These are phyloP conservation scores for Scheffersomyces parashehatae DNA, from an alignment of 1,139 yeast genomes.

Conservation along the genomic window DNA sequence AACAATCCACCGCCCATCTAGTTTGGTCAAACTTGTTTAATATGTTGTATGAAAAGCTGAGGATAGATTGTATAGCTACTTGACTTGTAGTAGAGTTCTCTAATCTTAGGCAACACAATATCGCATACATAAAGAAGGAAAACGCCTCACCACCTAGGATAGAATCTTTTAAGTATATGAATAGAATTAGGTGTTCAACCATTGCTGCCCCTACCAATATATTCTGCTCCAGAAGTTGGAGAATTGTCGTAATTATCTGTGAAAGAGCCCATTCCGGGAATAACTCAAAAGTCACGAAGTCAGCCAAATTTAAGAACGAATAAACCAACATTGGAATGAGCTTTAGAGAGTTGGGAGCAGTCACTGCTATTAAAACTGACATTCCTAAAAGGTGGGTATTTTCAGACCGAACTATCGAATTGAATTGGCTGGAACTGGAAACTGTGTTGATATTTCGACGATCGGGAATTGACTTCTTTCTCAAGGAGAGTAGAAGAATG, in stretches of 20 bases:
- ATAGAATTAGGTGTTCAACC: constrained; percentile 35
- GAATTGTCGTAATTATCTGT: constrained; percentile 32
- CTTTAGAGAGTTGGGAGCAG: constrained; percentile 30
- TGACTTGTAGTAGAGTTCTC: constrained; percentile 46
- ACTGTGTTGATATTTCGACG: too few relatives aligned
- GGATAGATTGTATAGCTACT: constrained; percentile 25
- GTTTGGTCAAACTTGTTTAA: constrained; percentile 2
- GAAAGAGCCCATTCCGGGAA: constrained; percentile 33
- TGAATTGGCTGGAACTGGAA: not conserved
- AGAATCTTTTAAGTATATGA: constrained; percentile 32
- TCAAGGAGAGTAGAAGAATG: constrained; percentile 2
- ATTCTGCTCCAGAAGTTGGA: constrained; percentile 34
- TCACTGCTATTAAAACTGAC: constrained; percentile 29
- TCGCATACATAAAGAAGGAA: constrained; percentile 32
- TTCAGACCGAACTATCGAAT: constrained; percentile 42
- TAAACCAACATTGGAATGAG: constrained; percentile 47
- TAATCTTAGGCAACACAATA: constrained; percentile 40
- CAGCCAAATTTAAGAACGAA: constrained; percentile 44
- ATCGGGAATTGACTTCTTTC: too few relatives aligned
- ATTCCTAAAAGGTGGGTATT: constrained; percentile 45
- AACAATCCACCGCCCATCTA: too few relatives aligned
- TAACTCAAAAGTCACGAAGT: constrained; percentile 34
- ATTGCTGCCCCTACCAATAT: constrained; percentile 38
- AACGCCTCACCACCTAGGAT: constrained; percentile 12
- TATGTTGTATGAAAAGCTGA: constrained; percentile 17